A percentile compares a stretch with the other conserved stretches of the same genome.
Conservation (phyloP, 768 basidiomycete species). For the Cubamyces sp. region DNA sequence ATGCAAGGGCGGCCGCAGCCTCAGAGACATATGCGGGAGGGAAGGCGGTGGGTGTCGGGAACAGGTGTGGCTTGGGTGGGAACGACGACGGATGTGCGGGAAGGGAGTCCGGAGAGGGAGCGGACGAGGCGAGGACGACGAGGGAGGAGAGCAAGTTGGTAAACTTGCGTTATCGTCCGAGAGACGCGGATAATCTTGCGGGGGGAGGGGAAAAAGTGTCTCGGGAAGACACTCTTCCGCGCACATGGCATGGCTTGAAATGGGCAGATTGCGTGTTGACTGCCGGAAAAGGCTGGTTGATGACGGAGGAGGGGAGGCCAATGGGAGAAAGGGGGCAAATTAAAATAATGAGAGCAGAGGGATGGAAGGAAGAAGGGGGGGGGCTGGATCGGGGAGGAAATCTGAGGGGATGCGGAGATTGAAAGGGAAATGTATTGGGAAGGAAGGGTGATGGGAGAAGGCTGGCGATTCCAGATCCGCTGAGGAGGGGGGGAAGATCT, state of each 20-base stretch:
- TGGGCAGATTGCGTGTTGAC: constrained; percentile 28
- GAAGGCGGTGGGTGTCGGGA: background rate
- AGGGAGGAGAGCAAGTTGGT: background rate
- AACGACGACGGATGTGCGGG: constrained; percentile 1
- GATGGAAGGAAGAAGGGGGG: constrained; percentile 25
- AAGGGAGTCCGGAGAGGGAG: background rate
- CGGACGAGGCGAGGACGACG: constrained; percentile 1
- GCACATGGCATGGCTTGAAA: constrained; percentile 17
- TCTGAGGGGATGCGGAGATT: constrained; percentile 34
- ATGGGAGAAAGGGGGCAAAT: constrained; percentile 28
- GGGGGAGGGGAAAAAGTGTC: constrained; percentile 14
- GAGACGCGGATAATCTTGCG: constrained; percentile 21
- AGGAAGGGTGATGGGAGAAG: constrained; percentile 26
- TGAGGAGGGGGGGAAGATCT: constrained; percentile 10
- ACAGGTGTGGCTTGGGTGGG: background rate
- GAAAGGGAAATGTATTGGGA: constrained; percentile 28
- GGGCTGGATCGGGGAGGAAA: constrained; percentile 26
- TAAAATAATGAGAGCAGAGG: constrained; percentile 21
- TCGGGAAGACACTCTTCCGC: constrained; percentile 14
- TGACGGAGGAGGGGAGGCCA: constrained; percentile 26
- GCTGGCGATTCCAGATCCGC: constrained; percentile 25
- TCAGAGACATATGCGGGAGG: background rate
- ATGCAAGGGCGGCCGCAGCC: background rate
- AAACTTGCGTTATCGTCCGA: constrained; percentile 23
- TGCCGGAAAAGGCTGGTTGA: constrained; percentile 22